These are phyloP conservation scores for Podaxis pistillaris DNA, from an alignment of 768 basidiomycete genomes.

Conservation along the genomic window DNA sequence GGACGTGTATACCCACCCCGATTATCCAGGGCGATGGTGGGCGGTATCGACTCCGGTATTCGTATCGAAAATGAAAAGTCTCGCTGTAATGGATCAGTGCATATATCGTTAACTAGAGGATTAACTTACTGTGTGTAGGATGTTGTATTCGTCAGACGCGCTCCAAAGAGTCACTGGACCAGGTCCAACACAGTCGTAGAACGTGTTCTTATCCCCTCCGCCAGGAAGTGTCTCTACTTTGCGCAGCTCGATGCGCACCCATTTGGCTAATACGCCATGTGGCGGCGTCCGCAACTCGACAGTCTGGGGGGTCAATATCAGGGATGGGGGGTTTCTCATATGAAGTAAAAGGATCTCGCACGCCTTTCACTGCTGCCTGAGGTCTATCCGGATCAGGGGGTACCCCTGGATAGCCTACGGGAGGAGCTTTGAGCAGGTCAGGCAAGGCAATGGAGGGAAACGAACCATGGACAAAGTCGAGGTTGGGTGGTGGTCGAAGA, in stretches of 20 bases:
- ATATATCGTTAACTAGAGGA: constrained; percentile 1
- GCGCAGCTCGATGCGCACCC: constrained; percentile 87
- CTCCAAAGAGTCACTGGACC: constrained; percentile 85
- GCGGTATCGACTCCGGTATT: constrained; percentile 89
- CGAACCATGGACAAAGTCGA: constrained; percentile 83
- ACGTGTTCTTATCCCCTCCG: constrained; percentile 65
- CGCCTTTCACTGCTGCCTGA: constrained; percentile 83
- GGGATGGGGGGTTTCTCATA: neutral
- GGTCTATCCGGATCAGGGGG: constrained; percentile 75
- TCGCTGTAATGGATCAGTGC: constrained; percentile 44
- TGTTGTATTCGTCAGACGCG: constrained; percentile 68
- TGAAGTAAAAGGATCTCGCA: constrained; percentile 38
- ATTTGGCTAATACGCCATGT: constrained; percentile 83
- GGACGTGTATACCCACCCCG: constrained; percentile 44
- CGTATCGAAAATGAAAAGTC: constrained; percentile 89
- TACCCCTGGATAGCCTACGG: constrained; percentile 78
- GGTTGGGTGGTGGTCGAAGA: constrained; percentile 83
- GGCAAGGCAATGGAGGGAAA: constrained; percentile 12
- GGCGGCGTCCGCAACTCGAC: constrained; percentile 79
- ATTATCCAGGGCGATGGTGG: constrained; percentile 76
- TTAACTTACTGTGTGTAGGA: constrained; percentile 61
- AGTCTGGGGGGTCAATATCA: constrained; percentile 44
- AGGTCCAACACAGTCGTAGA: constrained; percentile 76
- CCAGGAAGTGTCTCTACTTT: constrained; percentile 85
- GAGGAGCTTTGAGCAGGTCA: constrained; percentile 15